Conservation (phyloP, 345 rosid species). For the Rhizophora apiculata region DNA sequence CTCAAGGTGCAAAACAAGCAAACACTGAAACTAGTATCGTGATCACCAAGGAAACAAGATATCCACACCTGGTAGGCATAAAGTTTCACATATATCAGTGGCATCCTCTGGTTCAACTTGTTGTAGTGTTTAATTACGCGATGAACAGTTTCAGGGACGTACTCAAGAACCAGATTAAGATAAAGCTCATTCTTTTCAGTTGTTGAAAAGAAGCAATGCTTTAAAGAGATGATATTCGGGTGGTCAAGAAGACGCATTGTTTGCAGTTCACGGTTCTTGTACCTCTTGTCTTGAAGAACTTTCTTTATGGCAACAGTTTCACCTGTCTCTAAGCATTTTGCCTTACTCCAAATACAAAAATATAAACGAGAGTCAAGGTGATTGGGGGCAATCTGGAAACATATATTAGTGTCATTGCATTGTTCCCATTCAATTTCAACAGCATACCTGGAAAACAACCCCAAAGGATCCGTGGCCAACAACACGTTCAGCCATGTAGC, state of each 20-base stretch:
- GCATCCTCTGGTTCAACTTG: conserved; percentile 90
- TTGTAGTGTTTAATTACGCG: conserved; percentile 90
- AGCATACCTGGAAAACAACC: conserved; percentile 85
- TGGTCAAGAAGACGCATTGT: conserved; percentile 98
- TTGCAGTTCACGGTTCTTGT: conserved; percentile 96
- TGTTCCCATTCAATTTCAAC: background rate
- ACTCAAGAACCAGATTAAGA: conserved; percentile 95
- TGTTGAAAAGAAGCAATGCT: conserved; percentile 97
- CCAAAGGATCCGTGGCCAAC: conserved; percentile 98
- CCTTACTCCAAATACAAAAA: conserved; percentile 38
- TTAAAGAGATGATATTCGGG: conserved; percentile 78
- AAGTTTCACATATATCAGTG: conserved; percentile 83
- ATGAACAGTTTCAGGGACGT: conserved; percentile 91
- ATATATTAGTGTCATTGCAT: background rate
- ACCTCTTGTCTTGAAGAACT: conserved; percentile 94
- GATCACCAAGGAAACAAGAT: background rate
- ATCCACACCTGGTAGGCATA: conserved; percentile 78
- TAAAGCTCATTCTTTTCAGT: conserved; percentile 94
- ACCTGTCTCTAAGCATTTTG: conserved; percentile 92
- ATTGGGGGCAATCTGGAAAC: background rate
- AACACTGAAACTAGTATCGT: background rate
- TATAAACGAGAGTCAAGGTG: background rate
- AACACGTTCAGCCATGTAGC: conserved; percentile 98
- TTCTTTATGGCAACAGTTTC: conserved; percentile 98
- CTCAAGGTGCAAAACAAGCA: background rate